Base-by-base conservation (phyloP, 345 rosid genomes). In the Kandelia obovata region DNA sequence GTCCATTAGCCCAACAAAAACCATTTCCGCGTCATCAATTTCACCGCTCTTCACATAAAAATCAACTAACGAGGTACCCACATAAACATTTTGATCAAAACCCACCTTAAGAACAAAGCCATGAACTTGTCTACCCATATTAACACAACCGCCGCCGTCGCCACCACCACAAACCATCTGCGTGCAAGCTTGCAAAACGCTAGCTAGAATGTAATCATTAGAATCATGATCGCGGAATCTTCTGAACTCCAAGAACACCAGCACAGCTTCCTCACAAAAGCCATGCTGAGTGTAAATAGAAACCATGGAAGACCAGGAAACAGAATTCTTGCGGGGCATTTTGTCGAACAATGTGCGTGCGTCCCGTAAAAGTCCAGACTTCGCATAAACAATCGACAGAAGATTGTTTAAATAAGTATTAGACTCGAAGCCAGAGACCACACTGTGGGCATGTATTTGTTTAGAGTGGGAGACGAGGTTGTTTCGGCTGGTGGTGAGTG, bases 291-390 rank as follows among this genome's bases (percentile, higher is more conserved):
- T 62, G 67, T 83, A 84, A 86, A 83, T 83, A 39, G 92, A 91
- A 79, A 87, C 82, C 83, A 83, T 77, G 0, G 92, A 83, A 65
- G 97, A 91, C 92, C 97, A 91, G 62, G 87, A 79, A 76, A 87
- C 70, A 68, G 85, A 79, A 71, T 86, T 88, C 80, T 85, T 88
- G 0, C 82, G 80, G 13, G 82, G 35, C 84, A 87, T 85, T 82
- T 28, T 77, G 56, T 83, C 89, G 66, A 91, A 87, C 86, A 91
- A 5, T 49, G 68, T 73, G 35, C 84, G 73, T 35, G 84, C 91
- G 53, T 56, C 37, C 6, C 53, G 21, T 21, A 88, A 30, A 67
- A 63, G 30, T 47, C 70, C 75, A 34, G 70, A 60, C 61, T 66
- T 70, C 0, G 80, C 74, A 25, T 80, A 87, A 1, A 19, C 17